phyloP scores from a whole-genome alignment of 441 rosid species.

The Syzygium malaccense region DNA sequence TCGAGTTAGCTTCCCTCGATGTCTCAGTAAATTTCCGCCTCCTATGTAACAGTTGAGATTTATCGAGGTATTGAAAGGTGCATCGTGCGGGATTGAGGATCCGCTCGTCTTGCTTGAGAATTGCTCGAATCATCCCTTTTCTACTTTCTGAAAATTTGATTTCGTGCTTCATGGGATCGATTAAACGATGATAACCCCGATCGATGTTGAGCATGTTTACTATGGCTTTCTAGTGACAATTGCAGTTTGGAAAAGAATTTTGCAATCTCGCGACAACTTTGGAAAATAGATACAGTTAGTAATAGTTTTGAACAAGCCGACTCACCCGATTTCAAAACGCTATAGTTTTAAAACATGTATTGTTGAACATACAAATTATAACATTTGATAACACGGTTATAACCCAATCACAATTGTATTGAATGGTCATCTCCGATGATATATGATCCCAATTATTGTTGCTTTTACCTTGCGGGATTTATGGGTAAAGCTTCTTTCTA shows the following conservation, averaged over 20 bases:
- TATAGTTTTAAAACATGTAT: background rate
- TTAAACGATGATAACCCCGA: background rate
- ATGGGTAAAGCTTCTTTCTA: background rate
- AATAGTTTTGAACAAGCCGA: background rate
- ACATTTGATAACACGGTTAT: background rate
- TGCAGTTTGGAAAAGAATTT: background rate
- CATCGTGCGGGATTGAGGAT: background rate
- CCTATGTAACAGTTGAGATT: too few species aligned
- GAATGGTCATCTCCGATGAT: background rate
- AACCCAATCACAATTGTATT: too few species aligned
- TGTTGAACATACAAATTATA: background rate
- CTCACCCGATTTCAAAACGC: background rate
- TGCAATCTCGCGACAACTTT: background rate
- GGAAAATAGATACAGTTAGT: accelerated
- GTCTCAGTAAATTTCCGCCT: too few species aligned
- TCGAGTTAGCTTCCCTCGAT: too few species aligned
- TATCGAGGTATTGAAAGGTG: too few species aligned
- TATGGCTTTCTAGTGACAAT: accelerated
- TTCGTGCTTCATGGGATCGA: accelerated
- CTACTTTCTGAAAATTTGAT: background rate
- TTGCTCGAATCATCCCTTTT: background rate
- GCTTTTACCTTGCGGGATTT: background rate
- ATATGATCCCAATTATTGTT: background rate
- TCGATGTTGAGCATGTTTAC: background rate
- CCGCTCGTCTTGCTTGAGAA: accelerated